Evolutionary conservation across 306 rosid species (phyloP), one percentile per base, ranked within the genome.

Genomic region (Quercus aquifolioides): DNA sequence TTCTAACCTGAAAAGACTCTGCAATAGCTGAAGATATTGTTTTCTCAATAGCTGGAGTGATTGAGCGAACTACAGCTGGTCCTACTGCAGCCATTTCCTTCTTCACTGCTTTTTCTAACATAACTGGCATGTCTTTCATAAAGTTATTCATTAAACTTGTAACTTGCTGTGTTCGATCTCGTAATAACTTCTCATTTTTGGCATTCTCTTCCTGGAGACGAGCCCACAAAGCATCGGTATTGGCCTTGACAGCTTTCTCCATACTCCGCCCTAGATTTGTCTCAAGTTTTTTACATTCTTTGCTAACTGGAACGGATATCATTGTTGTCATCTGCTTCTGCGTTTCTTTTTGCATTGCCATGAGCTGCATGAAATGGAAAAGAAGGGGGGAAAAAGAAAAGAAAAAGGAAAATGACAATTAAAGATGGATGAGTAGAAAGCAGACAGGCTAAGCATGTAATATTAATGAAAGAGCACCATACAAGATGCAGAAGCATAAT

Each of bases 251-350:
- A 80, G 92, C 78, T 80, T 90, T 96, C 80, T 96, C 98, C 91
- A 89, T 87, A 90, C 76, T 90, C 75, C 90, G 88, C 73, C 96
- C 97, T 20, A 93, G 80, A 80, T 93, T 83, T 6, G 91, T 86
- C 90, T 96, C 98, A 20, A 96, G 92, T 84, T 98, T 81, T 81
- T 85, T 91, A 59, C 99, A 96, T 86, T 96, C 99, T 92, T 96
- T 96, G 28, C 94, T 85, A 71, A 93, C 86, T 14, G 97, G 99
- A 78, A 83, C 93, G 3, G 98, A 77, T 72, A 88, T 89, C 74
- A 81, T 85, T 91, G 78, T 85, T 56, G 92, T 75, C 89, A 96
- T 88, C 87, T 96, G 98, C 85, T 93, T 96, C 85, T 93, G 99
- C 89, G 85, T 78, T 74, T 96, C 99, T 73, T 89, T 96, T 77